These are phyloP conservation scores for Trichosporon inkin DNA, from an alignment of 1,284 basidiomycete species.

Conservation along the genomic window DNA sequence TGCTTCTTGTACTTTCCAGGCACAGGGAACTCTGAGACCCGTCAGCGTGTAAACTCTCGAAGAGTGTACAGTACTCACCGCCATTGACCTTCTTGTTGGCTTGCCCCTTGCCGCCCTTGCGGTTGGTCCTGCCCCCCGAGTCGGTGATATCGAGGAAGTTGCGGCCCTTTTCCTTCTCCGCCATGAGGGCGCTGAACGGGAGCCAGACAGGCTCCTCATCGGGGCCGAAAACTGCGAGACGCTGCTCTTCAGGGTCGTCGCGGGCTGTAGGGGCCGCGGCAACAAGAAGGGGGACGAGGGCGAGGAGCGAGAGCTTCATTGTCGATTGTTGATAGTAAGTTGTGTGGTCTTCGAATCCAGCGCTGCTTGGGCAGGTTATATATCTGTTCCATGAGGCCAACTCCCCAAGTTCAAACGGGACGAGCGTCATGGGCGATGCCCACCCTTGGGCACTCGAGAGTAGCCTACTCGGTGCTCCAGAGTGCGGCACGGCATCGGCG, in stretches of 20 bases:
- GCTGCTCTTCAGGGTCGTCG: not conserved
- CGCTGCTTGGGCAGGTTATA: not conserved
- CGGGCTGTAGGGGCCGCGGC: not conserved
- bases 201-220: slow-evolving; percentile 1
- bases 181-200: not conserved
- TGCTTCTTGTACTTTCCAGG: not conserved
- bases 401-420: no score
- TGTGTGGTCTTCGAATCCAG: not conserved
- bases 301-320: slow-evolving; percentile 2
- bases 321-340: not conserved
- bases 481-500: no score
- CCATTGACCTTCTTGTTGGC: not conserved
- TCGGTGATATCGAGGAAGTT: not conserved
- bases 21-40: not conserved
- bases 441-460: no score
- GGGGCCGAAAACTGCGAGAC: not conserved
- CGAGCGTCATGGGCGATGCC: no score
- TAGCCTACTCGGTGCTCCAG: no score
- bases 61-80: not conserved
- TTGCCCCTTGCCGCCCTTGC: not conserved
- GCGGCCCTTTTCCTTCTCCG: not conserved
- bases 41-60: not conserved
- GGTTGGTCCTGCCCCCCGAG: not conserved
- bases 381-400: not conserved
- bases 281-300: not conserved